phyloP scores from a whole-genome alignment of 768 basidiomycete genomes.

The Hemileccinum impolitum region DNA sequence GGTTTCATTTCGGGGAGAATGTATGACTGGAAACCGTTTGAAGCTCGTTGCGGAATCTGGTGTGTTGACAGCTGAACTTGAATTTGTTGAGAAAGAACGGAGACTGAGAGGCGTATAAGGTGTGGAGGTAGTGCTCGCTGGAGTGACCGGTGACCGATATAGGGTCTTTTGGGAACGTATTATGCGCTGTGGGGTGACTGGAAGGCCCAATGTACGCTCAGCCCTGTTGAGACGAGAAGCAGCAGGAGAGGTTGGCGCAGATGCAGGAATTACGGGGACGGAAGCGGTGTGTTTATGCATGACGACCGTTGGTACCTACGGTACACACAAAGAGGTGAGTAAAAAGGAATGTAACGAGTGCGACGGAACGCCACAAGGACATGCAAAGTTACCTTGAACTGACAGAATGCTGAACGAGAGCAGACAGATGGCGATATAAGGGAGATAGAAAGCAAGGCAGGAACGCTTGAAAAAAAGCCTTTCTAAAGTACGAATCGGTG shows the following conservation, averaged over 20 bases:
- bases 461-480: constrained; percentile 3
- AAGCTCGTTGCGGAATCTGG: constrained; percentile 42
- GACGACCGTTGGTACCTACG: constrained; percentile 14
- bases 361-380: background rate
- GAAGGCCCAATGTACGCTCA: constrained; percentile 34
- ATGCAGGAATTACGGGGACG: constrained; percentile 34
- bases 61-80: constrained; percentile 52
- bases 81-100: constrained; percentile 56
- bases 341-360: constrained; percentile 1
- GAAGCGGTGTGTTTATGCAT: constrained; percentile 33
- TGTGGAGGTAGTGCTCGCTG: constrained; percentile 47
- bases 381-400: constrained; percentile 20
- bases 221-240: constrained; percentile 32
- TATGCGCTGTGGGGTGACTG: constrained; percentile 66
- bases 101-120: constrained; percentile 72
- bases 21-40: constrained; percentile 41
- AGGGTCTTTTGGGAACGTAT: constrained; percentile 43
- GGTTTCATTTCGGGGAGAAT: constrained; percentile 42
- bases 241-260: constrained; percentile 44
- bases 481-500: constrained; percentile 16
- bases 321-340: constrained; percentile 6
- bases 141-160: constrained; percentile 57
- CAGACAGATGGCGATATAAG: constrained; percentile 21
- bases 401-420: constrained; percentile 13
- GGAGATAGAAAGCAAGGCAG: constrained; percentile 24